Base-by-base conservation (phyloP, 352 stramenopile genomes). In the Globisporangium solare region DNA sequence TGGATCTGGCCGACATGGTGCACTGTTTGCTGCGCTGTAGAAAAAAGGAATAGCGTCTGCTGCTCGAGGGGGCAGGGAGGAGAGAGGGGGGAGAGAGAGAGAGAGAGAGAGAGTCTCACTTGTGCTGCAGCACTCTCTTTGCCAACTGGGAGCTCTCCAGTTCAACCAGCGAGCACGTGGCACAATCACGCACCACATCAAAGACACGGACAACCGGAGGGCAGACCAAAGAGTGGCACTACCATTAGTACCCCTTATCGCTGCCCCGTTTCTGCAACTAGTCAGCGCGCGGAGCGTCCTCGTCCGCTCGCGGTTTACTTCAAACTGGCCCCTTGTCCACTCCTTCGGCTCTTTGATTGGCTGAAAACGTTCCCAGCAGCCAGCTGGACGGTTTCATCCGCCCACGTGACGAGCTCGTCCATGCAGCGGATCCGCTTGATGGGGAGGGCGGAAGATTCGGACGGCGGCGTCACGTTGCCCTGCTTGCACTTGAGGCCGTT, bases 1-100 rank as follows among this genome's bases (percentile, higher is more conserved):
- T 60, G 51, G 59, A 65, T 46, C 58, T 49, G 21, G 50, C 35
- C 21, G 58, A 43, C 50, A 58, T 58, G 1, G 18, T 48, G 37
- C 18, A 35, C 27, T 35, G 27, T 11, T 35, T 12, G 14, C 15
- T 51, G 46, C 13, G 24, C 27, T 35, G 7, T 11, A 6, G 6
- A 6, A 6, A 35, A 35, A 35, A 35, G 6, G 46, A 51, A 51
- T 14, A n/a, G 20, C 3, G 31, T 51, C 24, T 51, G 31, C 18
- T 54, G 15, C 15, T 40, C 15, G 48, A 47, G 54, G 21, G 31
- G 24, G 12, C 18, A 13, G 7, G n/a, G 32, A 13, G n/a, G n/a
- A n/a, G 52, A 22, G 39, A 42, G 10, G 17, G 13, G 39, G 10
- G 40, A 27, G 5, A n/a, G n/a, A n/a, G 5, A 27, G 24, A 5